These are phyloP conservation scores for Geum urbanum DNA, from an alignment of 306 rosid genomes.

Conservation along the genomic window DNA sequence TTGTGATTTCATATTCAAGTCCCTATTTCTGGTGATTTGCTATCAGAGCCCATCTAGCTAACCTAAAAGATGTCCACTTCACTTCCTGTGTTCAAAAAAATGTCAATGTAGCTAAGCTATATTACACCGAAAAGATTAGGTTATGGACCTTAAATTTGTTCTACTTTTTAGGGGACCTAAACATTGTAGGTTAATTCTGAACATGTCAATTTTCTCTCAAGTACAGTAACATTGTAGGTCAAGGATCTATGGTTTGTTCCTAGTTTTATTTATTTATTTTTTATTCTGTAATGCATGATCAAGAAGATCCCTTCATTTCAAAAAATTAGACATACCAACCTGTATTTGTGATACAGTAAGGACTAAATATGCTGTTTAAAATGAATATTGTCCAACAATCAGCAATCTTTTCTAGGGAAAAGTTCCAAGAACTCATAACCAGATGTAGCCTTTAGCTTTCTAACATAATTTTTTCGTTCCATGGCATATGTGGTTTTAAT, in stretches of 20 bases:
- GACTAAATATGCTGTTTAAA: not conserved
- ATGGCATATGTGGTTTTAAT: constrained; percentile 6
- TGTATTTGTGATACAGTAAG: not conserved
- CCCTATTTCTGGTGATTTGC: not conserved
- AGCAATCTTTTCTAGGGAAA: not conserved
- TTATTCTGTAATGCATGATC: too few species aligned
- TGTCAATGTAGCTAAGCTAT: not conserved
- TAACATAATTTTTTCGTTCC: not conserved
- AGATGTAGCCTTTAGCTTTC: not conserved
- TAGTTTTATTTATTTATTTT: not conserved
- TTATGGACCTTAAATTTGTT: too few species aligned
- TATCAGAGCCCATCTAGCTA: not conserved
- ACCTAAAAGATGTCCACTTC: not conserved
- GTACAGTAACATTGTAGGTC: not conserved
- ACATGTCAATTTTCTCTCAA: not conserved
- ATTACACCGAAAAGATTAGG: not conserved
- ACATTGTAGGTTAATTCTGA: too few species aligned
- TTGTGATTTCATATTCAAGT: not conserved
- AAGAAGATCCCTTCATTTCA: not conserved
- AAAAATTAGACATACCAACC: not conserved
- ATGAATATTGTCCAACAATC: too few species aligned
- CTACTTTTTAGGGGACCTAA: too few species aligned
- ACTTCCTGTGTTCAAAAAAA: not conserved
- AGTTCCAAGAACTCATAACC: not conserved
- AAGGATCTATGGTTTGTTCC: not conserved